Conservation (phyloP, 805 yeast species). For the Pichia occidentalis region DNA sequence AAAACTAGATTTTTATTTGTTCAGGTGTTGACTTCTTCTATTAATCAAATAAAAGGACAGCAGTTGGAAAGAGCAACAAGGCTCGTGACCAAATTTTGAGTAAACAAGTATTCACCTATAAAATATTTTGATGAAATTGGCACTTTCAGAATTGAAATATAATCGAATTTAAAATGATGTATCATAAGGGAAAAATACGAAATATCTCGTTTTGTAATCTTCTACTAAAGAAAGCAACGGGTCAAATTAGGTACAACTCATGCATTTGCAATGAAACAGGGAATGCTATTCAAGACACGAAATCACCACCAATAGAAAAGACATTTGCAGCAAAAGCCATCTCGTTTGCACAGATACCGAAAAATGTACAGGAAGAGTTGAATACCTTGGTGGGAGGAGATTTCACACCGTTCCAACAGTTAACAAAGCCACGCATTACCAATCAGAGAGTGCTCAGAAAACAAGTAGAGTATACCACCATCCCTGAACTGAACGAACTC, state of each 20-base stretch:
- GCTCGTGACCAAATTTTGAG: no score
- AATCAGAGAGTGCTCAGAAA: slow-evolving; percentile 3
- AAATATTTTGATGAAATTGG: no score
- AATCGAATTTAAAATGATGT: not conserved
- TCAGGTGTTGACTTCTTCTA: no score
- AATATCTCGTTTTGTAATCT: not conserved
- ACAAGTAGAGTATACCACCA: slow-evolving; percentile 4
- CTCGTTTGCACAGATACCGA: slow-evolving; percentile 6
- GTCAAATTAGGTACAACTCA: not conserved
- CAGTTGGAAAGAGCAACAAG: no score
- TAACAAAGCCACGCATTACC: not conserved
- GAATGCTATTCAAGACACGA: not conserved
- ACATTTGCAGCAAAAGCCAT: slow-evolving; percentile 4
- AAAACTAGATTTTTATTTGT: no score
- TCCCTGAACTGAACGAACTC: slow-evolving; percentile 5
- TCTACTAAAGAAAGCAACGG: not conserved
- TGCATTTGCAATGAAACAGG: not conserved
- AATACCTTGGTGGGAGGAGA: slow-evolving; percentile 4
- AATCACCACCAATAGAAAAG: not conserved
- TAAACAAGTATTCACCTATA: no score
- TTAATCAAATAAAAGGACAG: no score
- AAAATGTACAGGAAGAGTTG: slow-evolving; percentile 1
- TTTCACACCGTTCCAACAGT: slow-evolving; percentile 3
- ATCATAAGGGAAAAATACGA: slow-evolving; percentile 10
- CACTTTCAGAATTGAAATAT: not conserved